Conservation (phyloP, 1,139 yeast genomes). For the Candida mesenterica region DNA sequence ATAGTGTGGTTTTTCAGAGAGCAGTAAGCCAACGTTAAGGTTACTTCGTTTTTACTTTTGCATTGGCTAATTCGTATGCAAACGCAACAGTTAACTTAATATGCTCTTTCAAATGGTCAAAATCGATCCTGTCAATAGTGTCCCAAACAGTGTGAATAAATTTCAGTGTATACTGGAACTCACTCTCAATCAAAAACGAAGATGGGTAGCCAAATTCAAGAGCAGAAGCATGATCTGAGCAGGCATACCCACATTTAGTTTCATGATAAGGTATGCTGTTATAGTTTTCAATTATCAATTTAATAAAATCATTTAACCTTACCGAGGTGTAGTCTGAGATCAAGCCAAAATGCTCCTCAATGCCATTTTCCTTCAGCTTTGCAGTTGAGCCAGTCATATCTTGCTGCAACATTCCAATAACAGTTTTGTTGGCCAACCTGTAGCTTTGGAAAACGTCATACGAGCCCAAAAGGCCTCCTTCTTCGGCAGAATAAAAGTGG, state of each 20-base stretch:
- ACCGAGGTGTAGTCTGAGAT: conserved; percentile 71
- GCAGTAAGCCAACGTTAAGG: too few relatives aligned
- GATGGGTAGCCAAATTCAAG: conserved; percentile 80
- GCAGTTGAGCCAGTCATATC: conserved; percentile 91
- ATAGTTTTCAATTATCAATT: conserved; percentile 58
- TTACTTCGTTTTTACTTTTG: background rate
- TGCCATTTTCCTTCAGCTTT: conserved; percentile 51
- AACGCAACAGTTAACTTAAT: conserved; percentile 71
- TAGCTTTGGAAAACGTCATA: conserved; percentile 69
- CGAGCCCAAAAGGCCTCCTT: conserved; percentile 88
- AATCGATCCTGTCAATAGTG: conserved; percentile 75
- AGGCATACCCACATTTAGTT: conserved; percentile 85
- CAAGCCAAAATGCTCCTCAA: conserved; percentile 76
- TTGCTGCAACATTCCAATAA: conserved; percentile 85
- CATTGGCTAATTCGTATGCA: conserved; percentile 53
- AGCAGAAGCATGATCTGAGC: conserved; percentile 92
- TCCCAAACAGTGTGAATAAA: conserved; percentile 78
- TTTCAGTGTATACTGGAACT: conserved; percentile 59
- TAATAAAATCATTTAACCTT: conserved; percentile 60
- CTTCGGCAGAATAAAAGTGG: conserved; percentile 95
- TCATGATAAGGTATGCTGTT: conserved; percentile 68
- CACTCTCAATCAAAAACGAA: conserved; percentile 77
- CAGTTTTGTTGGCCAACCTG: conserved; percentile 43
- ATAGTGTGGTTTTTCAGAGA: too few relatives aligned
- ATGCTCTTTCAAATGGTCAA: conserved; percentile 70